Evolutionary conservation across 306 rosid genomes (phyloP).

Genomic region (Cicer pinnatifidum): DNA sequence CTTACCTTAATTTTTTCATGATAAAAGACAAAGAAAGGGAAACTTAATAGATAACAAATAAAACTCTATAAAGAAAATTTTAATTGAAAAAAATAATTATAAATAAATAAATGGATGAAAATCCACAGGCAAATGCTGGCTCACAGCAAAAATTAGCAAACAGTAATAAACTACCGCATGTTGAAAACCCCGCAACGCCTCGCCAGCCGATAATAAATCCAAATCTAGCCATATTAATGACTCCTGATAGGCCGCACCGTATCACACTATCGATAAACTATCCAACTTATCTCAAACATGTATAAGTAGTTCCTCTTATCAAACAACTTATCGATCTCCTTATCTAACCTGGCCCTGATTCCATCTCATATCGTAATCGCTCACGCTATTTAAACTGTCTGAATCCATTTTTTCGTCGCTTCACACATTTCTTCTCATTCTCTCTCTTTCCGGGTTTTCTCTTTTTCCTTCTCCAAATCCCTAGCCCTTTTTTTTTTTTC

Average conservation of each 20-base stretch:
- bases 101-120: background rate
- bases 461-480: constrained; percentile 73
- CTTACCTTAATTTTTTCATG: too few relatives aligned
- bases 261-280: background rate
- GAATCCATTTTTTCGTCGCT: constrained; percentile 73
- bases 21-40: constrained; percentile 28
- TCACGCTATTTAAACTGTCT: constrained; percentile 89
- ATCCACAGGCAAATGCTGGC: background rate
- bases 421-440: constrained; percentile 51
- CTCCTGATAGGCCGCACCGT: background rate
- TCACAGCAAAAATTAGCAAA: background rate
- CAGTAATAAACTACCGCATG: too few relatives aligned
- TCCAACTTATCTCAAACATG: fast-evolving
- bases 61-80: too few relatives aligned
- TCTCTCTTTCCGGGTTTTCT: constrained; percentile 49
- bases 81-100: too few relatives aligned
- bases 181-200: too few relatives aligned
- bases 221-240: constrained; percentile 46
- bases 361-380: constrained; percentile 55
- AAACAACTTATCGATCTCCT: constrained; percentile 33
- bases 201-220: too few relatives aligned
- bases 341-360: background rate
- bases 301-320: fast-evolving
- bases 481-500: constrained; percentile 60
- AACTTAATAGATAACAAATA: constrained; percentile 1